Evolutionary conservation across 495 filamentous ascomycete species (phyloP).

Genomic region (Astrocystis sublimbata): DNA sequence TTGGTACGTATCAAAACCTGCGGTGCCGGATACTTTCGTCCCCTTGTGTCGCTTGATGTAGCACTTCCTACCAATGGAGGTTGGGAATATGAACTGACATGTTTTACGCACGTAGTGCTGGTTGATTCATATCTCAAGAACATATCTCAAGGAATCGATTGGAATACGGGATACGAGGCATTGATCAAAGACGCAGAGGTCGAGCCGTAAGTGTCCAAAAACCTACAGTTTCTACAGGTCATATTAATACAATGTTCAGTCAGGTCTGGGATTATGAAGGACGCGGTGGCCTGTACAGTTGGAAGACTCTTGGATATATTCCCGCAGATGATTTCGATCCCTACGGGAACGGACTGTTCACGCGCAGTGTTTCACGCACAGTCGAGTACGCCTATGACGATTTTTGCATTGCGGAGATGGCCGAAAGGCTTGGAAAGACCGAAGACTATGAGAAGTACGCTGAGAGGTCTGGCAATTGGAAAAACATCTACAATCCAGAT

Average conservation of each 20-base stretch:
- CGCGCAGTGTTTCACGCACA: constrained; percentile 66
- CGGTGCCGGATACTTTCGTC: too few species aligned
- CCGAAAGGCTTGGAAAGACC: constrained; percentile 52
- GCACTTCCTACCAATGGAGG: too few species aligned
- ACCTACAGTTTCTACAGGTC: neutral
- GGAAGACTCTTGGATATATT: constrained; percentile 65
- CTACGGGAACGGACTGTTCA: constrained; percentile 61
- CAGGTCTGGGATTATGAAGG: constrained; percentile 66
- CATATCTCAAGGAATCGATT: constrained; percentile 59
- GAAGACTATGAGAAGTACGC: constrained; percentile 60
- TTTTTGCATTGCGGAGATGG: constrained; percentile 66
- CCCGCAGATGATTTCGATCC: constrained; percentile 63
- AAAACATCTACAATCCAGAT: constrained; percentile 61
- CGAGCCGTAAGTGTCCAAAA: constrained; percentile 47
- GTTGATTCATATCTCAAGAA: constrained; percentile 68
- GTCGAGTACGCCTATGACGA: constrained; percentile 74
- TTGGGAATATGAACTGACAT: too few species aligned
- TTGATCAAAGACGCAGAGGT: constrained; percentile 68
- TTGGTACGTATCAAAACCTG: too few species aligned
- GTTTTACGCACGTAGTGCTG: too few species aligned
- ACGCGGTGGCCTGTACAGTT: constrained; percentile 62
- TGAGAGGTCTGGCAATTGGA: constrained; percentile 59
- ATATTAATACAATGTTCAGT: constrained; percentile 4
- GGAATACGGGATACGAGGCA: constrained; percentile 65
- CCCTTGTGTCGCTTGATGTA: too few species aligned